phyloP scores from a whole-genome alignment of 345 rosid genomes.

The Linum lewisii region DNA sequence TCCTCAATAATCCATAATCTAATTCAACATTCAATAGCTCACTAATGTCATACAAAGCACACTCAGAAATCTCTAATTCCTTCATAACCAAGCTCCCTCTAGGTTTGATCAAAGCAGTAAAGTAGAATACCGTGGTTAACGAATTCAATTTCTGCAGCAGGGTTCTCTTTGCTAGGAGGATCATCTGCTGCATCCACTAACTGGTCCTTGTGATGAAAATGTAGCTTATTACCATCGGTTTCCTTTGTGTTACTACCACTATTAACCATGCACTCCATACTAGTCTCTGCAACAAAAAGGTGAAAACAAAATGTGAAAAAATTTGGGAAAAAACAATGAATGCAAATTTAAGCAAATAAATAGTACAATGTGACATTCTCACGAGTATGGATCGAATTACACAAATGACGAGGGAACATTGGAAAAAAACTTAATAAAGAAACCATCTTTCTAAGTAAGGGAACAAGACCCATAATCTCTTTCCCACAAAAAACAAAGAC shows the following conservation, averaged over 20 bases:
- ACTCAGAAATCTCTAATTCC: too few species aligned
- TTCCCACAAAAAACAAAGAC: too few species aligned
- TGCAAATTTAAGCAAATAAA: too few species aligned
- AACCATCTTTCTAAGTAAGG: background rate
- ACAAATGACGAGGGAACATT: background rate
- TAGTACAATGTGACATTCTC: too few species aligned
- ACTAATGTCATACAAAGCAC: too few species aligned
- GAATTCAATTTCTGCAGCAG: constrained; percentile 2
- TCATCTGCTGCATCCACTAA: background rate
- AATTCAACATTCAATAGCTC: too few species aligned
- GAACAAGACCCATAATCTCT: background rate
- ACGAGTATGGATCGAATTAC: too few species aligned
- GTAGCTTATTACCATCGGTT: background rate
- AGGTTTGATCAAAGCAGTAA: background rate
- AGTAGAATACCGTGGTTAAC: constrained; percentile 10
- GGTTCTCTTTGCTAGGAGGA: constrained; percentile 6
- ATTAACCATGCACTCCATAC: background rate
- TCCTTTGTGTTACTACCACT: constrained; percentile 1
- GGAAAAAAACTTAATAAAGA: background rate
- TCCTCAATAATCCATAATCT: too few species aligned
- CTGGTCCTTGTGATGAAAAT: constrained; percentile 1
- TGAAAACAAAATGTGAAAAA: background rate
- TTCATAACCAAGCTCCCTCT: too few species aligned
- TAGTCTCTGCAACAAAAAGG: background rate
- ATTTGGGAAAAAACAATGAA: too few species aligned